A percentile compares a stretch with the other conserved stretches of the same genome.
phyloP scores from a whole-genome alignment of 805 yeast genomes.

The Myxozyma udenii region DNA sequence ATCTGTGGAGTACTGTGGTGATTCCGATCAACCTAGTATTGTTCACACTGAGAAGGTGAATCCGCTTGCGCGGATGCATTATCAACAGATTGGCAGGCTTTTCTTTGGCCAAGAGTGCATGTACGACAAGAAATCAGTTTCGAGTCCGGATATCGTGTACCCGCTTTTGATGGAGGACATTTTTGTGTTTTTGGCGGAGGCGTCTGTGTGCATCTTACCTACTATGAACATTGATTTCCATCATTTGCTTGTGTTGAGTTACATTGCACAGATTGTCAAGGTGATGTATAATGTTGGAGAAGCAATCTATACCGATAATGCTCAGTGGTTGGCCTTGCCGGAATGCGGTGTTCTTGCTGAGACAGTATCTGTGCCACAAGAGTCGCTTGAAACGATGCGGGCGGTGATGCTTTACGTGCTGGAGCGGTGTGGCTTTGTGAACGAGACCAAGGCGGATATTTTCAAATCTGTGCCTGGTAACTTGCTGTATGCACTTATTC shows the following conservation, averaged over 20 bases:
- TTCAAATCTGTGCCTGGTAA: conserved; percentile 3
- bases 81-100: conserved; percentile 25
- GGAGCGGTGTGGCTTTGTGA: conserved; percentile 4
- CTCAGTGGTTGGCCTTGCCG: conserved; percentile 8
- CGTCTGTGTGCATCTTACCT: conserved; percentile 45
- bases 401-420: conserved; percentile 5
- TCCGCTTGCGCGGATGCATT: not conserved
- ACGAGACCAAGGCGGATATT: not conserved
- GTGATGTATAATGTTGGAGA: conserved; percentile 34
- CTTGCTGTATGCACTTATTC: conserved; percentile 15
- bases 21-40: not conserved
- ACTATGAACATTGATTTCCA: conserved; percentile 47
- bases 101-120: conserved; percentile 30
- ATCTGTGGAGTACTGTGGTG: not conserved
- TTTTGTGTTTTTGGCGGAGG: conserved; percentile 40
- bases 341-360: conserved; percentile 2
- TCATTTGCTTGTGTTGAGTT: conserved; percentile 50
- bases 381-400: conserved; percentile 2
- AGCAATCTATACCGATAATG: conserved; percentile 3
- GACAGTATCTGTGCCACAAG: not conserved
- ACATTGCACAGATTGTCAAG: conserved; percentile 54
- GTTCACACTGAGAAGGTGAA: not conserved
- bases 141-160: conserved; percentile 20
- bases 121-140: conserved; percentile 27
- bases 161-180: conserved; percentile 33